phyloP scores from a whole-genome alignment of 768 basidiomycete genomes.

The Mycena galopus region DNA sequence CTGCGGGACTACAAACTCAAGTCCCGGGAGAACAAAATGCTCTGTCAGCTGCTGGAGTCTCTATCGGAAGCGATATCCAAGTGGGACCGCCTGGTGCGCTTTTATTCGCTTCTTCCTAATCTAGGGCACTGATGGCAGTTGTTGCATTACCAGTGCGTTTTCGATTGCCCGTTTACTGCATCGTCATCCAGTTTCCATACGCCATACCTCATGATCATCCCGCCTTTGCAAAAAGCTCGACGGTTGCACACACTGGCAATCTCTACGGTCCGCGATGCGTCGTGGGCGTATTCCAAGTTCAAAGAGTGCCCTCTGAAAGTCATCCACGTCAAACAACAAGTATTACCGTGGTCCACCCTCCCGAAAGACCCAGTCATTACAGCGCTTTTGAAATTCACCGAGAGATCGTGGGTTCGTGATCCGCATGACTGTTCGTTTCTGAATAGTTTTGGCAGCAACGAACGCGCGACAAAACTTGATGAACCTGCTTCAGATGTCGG shows the following conservation, averaged over 20 bases:
- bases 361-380: background rate
- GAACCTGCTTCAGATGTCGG: background rate
- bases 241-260: background rate
- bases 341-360: background rate
- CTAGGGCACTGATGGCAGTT: background rate
- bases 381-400: background rate
- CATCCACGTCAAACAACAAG: background rate
- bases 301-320: background rate
- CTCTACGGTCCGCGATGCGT: background rate
- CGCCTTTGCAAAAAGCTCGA: too few species aligned
- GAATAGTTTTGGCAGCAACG: too few species aligned
- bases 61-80: background rate
- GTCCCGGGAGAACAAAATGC: constrained; percentile 3
- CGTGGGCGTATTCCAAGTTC: background rate
- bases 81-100: background rate
- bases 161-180: too few species aligned
- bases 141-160: background rate
- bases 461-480: too few species aligned
- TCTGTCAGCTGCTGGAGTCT: background rate
- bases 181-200: too few species aligned
- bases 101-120: too few species aligned
- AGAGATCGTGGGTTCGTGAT: background rate
- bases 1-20: background rate
- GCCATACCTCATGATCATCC: too few species aligned
- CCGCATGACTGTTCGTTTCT: background rate